phyloP scores from a whole-genome alignment of 2,329 filamentous ascomycete genomes.

The Colletotrichum shisoi region DNA sequence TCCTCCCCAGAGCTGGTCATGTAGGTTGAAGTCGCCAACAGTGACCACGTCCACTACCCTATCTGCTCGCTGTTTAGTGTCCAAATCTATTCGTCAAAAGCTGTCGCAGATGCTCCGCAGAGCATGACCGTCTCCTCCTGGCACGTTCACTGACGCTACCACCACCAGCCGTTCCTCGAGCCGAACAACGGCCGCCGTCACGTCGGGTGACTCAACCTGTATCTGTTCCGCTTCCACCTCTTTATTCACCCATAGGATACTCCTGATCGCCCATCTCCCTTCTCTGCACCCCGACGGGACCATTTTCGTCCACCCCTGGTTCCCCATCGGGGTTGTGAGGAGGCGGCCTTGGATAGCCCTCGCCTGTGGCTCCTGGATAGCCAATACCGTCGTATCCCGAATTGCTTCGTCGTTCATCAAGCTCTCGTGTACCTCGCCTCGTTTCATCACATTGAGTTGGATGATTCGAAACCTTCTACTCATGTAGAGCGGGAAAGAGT shows the following conservation, averaged over 20 bases:
- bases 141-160: not conserved
- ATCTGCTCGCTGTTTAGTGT: not conserved
- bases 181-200: not conserved
- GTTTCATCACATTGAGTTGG: too few relatives aligned
- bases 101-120: slow-evolving; percentile 1
- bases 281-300: not conserved
- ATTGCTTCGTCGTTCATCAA: too few relatives aligned
- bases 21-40: slow-evolving; percentile 40
- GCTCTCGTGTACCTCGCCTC: too few relatives aligned
- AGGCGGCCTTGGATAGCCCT: not conserved
- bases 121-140: not conserved
- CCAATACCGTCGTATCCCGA: too few relatives aligned
- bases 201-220: slow-evolving; percentile 1
- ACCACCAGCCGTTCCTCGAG: slow-evolving; percentile 8
- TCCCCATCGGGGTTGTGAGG: too few relatives aligned
- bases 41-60: slow-evolving; percentile 23
- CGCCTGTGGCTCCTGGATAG: too few relatives aligned
- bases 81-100: not conserved
- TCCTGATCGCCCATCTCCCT: slow-evolving; percentile 40
- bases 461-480: too few relatives aligned
- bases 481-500: too few relatives aligned
- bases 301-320: not conserved
- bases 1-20: slow-evolving; percentile 41
- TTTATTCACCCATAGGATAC: slow-evolving; percentile 40
- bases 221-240: slow-evolving; percentile 7